Evolutionary conservation across 306 rosid species (phyloP).

Genomic region (Cucumis hystrix): DNA sequence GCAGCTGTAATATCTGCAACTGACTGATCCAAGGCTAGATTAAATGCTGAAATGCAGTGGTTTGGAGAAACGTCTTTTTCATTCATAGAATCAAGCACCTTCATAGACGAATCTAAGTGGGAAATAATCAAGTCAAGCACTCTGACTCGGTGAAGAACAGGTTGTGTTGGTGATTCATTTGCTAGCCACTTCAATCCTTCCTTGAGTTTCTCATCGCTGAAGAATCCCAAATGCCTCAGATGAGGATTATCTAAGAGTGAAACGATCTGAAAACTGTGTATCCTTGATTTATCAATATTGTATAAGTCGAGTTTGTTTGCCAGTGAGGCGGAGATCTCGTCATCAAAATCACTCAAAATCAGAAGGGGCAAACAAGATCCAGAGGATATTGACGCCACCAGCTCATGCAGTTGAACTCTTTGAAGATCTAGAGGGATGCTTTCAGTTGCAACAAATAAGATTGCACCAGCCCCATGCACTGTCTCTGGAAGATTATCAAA

Average conservation of each 20-base stretch:
- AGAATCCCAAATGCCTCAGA: conserved; percentile 39
- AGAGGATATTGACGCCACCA: conserved; percentile 53
- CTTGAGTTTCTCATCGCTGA: conserved; percentile 50
- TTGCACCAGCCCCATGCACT: conserved; percentile 58
- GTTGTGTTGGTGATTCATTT: conserved; percentile 64
- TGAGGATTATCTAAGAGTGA: conserved; percentile 42
- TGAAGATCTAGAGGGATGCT: conserved; percentile 56
- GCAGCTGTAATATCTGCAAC: conserved; percentile 38
- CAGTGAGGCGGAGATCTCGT: conserved; percentile 22
- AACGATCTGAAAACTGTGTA: conserved; percentile 48
- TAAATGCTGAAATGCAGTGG: conserved; percentile 60
- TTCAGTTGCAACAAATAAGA: conserved; percentile 57
- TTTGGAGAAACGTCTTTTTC: conserved; percentile 45
- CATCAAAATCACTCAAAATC: conserved; percentile 38
- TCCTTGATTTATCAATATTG: conserved; percentile 43
- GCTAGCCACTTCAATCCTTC: conserved; percentile 91
- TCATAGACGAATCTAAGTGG: conserved; percentile 42
- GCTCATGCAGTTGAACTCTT: conserved; percentile 44
- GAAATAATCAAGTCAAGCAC: conserved; percentile 44
- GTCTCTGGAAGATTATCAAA: conserved; percentile 33
- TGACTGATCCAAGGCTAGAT: conserved; percentile 61
- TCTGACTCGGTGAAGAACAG: conserved; percentile 29
- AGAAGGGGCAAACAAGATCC: conserved; percentile 75
- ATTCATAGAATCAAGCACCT: conserved; percentile 20
- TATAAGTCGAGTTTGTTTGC: conserved; percentile 47